Evolutionary conservation across 2,329 filamentous ascomycete genomes (phyloP).

Genomic region (Cytospora leucostoma): DNA sequence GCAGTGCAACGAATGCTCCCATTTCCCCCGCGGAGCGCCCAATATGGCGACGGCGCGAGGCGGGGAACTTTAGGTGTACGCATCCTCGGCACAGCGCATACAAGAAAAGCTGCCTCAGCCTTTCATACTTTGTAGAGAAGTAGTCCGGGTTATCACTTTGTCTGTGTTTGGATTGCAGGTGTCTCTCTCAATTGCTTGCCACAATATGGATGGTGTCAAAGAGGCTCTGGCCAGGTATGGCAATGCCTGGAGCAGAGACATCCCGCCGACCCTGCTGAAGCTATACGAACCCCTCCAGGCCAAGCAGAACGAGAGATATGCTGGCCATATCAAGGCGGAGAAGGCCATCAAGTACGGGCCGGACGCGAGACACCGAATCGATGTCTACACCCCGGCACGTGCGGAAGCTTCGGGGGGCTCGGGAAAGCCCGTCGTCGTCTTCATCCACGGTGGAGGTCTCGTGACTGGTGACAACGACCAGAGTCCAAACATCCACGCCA

Average conservation of each 20-base stretch:
- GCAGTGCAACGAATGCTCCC: background rate
- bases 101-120: no score
- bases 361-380: slow-evolving; percentile 24
- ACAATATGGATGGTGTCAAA: slow-evolving; percentile 22
- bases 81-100: no score
- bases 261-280: slow-evolving; percentile 12
- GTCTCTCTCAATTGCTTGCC: background rate
- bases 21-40: background rate
- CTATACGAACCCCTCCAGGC: slow-evolving; percentile 25
- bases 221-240: slow-evolving; percentile 22
- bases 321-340: slow-evolving; percentile 18
- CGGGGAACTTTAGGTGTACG: background rate
- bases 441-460: slow-evolving; percentile 31
- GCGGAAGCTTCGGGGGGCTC: slow-evolving; percentile 9
- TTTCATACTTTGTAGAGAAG: background rate
- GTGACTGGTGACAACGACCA: slow-evolving; percentile 28
- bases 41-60: background rate
- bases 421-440: slow-evolving; percentile 27
- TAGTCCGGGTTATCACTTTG: background rate
- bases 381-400: slow-evolving; percentile 26
- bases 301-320: slow-evolving; percentile 11
- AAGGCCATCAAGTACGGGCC: slow-evolving; percentile 28
- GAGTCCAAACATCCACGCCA: slow-evolving; percentile 26
- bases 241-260: slow-evolving; percentile 19
- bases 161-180: background rate